Base-by-base conservation (phyloP, 2,329 filamentous ascomycete genomes). In the Aspergillus ochraceus region DNA sequence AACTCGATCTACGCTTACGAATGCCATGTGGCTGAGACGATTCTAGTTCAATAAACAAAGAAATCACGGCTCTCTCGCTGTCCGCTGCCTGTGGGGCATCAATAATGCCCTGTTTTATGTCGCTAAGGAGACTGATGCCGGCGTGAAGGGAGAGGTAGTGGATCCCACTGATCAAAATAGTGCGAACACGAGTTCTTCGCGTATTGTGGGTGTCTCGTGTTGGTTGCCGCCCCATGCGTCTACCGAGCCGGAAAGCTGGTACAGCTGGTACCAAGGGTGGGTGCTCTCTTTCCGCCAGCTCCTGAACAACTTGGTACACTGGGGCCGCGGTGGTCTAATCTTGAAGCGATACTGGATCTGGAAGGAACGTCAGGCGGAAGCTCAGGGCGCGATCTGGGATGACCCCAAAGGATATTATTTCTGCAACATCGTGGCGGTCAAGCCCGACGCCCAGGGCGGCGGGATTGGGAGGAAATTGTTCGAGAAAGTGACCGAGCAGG, bases 381-480 rank as follows among this genome's bases (percentile, higher is more conserved):
- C 84, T 1, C 89, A 91, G 62, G 75, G 76, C 1, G 77, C 85
- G 53, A 77, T 90, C 6, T 91, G 89, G 89, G 84, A 80, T 0
- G 88, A 90, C 64, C 80, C 83, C 0, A 78, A 80, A n/a, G 89
- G 89, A 0, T 91, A 91, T 67, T 91, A 90, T 69, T 91, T 91
- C 66, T 87, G 89, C 64, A 92, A 92, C 68, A 90, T 91, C 60
- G 88, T 91, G 71, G 88, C 89, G 0, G 88, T 91, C 1, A 71
- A 84, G n/a, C 88, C 88, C 0, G 83, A 85, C 55, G 81, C 80
- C 22, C 89, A 91, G 74, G 87, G 88, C 0, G 83, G 80, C 62
- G 89, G 89, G 0, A 83, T 91, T 5, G 89, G 88, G 0, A 85
- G 83, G 60, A 79, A 81, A 63, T 74, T 91, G 67, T 88, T 91